Evolutionary conservation across 2,329 filamentous ascomycete genomes (phyloP).

Genomic region (Aspergillus sp.): DNA sequence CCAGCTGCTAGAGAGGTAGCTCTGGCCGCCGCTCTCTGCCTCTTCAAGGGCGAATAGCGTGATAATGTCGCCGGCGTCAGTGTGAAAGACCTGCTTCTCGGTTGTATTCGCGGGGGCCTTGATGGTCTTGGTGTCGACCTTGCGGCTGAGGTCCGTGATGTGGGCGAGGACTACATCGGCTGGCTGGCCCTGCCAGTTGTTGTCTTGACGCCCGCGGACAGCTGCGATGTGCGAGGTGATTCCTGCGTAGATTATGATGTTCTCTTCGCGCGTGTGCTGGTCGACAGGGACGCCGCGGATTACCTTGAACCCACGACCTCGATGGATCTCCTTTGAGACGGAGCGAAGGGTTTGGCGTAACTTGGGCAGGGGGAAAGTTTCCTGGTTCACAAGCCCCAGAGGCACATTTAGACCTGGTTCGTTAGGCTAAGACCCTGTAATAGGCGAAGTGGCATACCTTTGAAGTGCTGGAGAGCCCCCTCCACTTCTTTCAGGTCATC

Average conservation of each 20-base stretch:
- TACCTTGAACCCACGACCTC: constrained; percentile 46
- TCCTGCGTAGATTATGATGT: constrained; percentile 46
- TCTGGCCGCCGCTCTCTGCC: constrained; percentile 52
- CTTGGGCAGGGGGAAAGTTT: constrained; percentile 46
- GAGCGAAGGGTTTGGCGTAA: constrained; percentile 33
- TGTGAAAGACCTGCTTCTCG: constrained; percentile 54
- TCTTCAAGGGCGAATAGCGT: constrained; percentile 49
- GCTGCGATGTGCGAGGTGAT: constrained; percentile 44
- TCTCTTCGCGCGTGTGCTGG: constrained; percentile 35
- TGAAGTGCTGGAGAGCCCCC: constrained; percentile 42
- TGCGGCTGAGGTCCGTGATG: constrained; percentile 59
- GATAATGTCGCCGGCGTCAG: constrained; percentile 56
- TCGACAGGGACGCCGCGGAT: constrained; percentile 44
- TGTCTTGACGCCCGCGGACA: constrained; percentile 44
- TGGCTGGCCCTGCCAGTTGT: constrained; percentile 23
- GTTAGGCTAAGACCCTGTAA: not conserved
- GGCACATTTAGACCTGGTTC: constrained; percentile 27
- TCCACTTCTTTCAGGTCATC: constrained; percentile 46
- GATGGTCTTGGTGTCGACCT: constrained; percentile 30
- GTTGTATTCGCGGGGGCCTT: constrained; percentile 45
- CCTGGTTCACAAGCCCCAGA: constrained; percentile 45
- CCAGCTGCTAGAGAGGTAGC: constrained; percentile 55
- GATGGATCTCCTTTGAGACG: constrained; percentile 40
- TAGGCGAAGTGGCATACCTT: constrained; percentile 25
- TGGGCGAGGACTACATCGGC: constrained; percentile 57